These are phyloP conservation scores for Lactuca saligna DNA, from an alignment of 129 eudicot genomes.

Conservation along the genomic window DNA sequence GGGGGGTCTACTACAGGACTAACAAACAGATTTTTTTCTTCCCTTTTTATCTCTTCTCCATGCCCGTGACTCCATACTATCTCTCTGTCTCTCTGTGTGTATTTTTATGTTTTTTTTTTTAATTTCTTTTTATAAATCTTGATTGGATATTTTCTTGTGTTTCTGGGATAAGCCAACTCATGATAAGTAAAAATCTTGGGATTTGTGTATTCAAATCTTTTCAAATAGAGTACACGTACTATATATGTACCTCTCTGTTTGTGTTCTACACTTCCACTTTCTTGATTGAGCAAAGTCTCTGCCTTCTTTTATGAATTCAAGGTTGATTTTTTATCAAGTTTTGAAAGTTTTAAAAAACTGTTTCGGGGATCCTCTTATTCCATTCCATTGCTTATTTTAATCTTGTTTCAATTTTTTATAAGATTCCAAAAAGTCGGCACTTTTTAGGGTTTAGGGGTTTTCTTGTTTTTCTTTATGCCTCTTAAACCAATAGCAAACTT, in stretches of 20 bases:
- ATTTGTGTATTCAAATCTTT: conserved; percentile 40
- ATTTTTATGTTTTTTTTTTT: conserved; percentile 25
- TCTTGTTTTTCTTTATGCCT: conserved; percentile 7
- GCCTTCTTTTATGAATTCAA: conserved; percentile 32
- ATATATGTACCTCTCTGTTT: conserved; percentile 13
- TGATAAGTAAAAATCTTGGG: conserved; percentile 43
- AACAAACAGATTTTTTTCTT: conserved; percentile 36
- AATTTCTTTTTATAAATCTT: neutral
- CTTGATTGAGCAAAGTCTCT: conserved; percentile 20
- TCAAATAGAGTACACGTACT: conserved; percentile 13
- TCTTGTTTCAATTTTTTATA: conserved; percentile 16
- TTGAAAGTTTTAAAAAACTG: conserved; percentile 20
- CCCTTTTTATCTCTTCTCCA: conserved; percentile 38
- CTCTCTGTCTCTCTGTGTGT: conserved; percentile 35
- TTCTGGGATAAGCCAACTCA: conserved; percentile 22
- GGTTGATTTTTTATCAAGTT: conserved; percentile 19
- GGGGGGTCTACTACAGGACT: conserved; percentile 41
- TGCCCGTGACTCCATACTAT: conserved; percentile 52
- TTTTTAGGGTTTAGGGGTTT: conserved; percentile 44
- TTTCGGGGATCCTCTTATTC: conserved; percentile 34
- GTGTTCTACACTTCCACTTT: conserved; percentile 35
- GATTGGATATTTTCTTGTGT: conserved; percentile 38
- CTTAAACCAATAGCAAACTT: neutral
- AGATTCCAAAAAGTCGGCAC: conserved; percentile 18
- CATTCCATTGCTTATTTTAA: conserved; percentile 18